Evolutionary conservation across 2,329 filamentous ascomycete genomes (phyloP).

Genomic region (Plenodomus biglobosus): DNA sequence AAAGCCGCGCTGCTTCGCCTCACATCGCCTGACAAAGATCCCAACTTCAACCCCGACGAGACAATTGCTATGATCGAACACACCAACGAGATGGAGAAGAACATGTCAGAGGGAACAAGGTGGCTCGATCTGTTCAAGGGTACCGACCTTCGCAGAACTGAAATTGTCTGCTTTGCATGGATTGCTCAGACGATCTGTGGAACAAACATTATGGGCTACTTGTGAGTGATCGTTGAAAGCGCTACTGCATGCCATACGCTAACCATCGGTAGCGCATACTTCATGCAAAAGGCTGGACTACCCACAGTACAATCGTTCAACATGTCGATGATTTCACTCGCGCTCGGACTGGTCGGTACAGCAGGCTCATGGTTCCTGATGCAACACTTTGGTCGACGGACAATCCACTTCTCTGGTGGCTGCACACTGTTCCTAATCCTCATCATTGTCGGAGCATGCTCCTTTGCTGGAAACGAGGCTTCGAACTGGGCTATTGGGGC

Average conservation of each 20-base stretch:
- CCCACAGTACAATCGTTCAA: slow-evolving; percentile 46
- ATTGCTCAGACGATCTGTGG: slow-evolving; percentile 49
- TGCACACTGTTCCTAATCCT: slow-evolving; percentile 64
- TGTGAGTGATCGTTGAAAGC: slow-evolving; percentile 15
- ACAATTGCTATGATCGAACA: slow-evolving; percentile 89
- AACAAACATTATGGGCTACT: slow-evolving; percentile 49
- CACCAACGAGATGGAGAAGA: slow-evolving; percentile 78
- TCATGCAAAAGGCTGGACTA: slow-evolving; percentile 50
- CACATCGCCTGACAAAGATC: slow-evolving; percentile 62
- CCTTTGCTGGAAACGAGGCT: slow-evolving; percentile 54
- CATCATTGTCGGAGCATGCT: slow-evolving; percentile 77
- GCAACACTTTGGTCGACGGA: slow-evolving; percentile 73
- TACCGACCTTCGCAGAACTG: slow-evolving; percentile 72
- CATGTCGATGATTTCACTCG: slow-evolving; percentile 57
- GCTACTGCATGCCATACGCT: neutral
- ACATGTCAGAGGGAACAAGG: slow-evolving; percentile 64
- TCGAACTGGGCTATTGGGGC: slow-evolving; percentile 48
- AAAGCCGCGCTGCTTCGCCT: slow-evolving; percentile 65
- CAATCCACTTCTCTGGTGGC: slow-evolving; percentile 70
- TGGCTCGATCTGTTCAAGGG: slow-evolving; percentile 83
- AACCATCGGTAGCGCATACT: slow-evolving; percentile 44
- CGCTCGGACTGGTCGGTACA: slow-evolving; percentile 71
- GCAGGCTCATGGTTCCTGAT: slow-evolving; percentile 80
- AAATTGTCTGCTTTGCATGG: slow-evolving; percentile 59
- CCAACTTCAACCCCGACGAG: slow-evolving; percentile 48